Evolutionary conservation across 352 stramenopile species (phyloP).

Genomic region (Phytophthora pistaciae): DNA sequence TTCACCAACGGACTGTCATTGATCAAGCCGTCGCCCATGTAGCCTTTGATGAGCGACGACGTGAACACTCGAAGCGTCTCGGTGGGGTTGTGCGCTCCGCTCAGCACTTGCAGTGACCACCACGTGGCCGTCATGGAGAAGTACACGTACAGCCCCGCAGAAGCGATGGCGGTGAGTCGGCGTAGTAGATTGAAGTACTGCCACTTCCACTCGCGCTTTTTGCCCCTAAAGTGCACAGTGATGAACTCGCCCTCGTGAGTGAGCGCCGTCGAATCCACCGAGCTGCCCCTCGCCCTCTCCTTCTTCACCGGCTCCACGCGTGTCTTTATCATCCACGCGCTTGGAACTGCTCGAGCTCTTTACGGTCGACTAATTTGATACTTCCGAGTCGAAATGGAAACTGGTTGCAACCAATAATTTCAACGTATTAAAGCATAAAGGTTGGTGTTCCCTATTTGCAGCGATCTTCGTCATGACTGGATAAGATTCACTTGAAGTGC

Average conservation of each 20-base stretch:
- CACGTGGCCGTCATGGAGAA: conserved; percentile 32
- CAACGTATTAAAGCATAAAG: too few species aligned
- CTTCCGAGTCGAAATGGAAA: conserved; percentile 10
- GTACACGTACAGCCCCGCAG: conserved; percentile 36
- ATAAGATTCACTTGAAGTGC: background rate
- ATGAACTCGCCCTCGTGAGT: conserved; percentile 19
- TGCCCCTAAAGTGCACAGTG: conserved; percentile 10
- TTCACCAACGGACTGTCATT: conserved; percentile 39
- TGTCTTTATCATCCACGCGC: conserved; percentile 6
- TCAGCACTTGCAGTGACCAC: conserved; percentile 26
- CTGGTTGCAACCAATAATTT: background rate
- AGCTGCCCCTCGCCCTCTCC: conserved; percentile 1
- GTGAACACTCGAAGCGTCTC: conserved; percentile 17
- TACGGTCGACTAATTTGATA: background rate
- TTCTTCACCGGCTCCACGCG: conserved; percentile 8
- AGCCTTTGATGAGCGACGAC: conserved; percentile 31
- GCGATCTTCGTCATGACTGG: background rate
- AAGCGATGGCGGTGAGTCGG: conserved; percentile 21
- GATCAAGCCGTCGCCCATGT: conserved; percentile 36
- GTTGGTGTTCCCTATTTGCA: too few species aligned
- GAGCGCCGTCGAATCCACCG: conserved; percentile 10
- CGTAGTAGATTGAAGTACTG: conserved; percentile 33
- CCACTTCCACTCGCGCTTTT: conserved; percentile 16
- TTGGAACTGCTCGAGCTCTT: background rate
- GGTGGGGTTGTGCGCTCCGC: conserved; percentile 21